Base-by-base conservation (phyloP, 148 eudicot species). In the Fallopia convolvulus region DNA sequence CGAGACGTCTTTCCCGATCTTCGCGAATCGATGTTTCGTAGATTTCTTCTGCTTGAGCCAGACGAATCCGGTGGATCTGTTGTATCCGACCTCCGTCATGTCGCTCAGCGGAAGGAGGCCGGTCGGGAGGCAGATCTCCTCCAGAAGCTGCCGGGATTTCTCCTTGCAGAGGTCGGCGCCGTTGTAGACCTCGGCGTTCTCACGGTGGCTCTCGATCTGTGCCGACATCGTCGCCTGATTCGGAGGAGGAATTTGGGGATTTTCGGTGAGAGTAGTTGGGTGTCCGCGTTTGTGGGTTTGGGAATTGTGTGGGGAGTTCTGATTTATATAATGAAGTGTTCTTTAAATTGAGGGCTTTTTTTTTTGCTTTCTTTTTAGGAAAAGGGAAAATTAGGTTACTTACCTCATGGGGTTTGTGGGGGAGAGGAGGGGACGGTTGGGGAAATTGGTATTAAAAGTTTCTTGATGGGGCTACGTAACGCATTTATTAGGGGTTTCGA, bases 101-200 rank as follows among this genome's bases (percentile, higher is more conserved):
- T 87, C 90, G 40, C 78, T 78, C 47, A 89, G 61, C 3, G 92
- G 95, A 12, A 91, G 84, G 3, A 91, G 82, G 5, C 95, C 95
- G 13, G 74, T 85, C 3, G 95, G 95, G 26, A 91, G 80, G 77
- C 74, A 61, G 75, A 87, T 76, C 42, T 90, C 86, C 2, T 52
- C 77, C 0, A 90, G 77, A 0, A 89, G 83, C 8, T 89, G 86
- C 9, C 8, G 18, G 0, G 90, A 82, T 76, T 89, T 90, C 68
- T 79, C 56, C 79, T 86, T 89, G 84, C 94, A 90, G 40, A 86
- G 13, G 33, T 68, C 83, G 30, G 79, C 74, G 15, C 88, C 92
- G 26, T 52, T 80, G 90, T 39, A 80, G 9, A 87, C 76, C 77
- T 91, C 87, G 6, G 95, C 91, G 66, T 75, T 74, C 32, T 87